Base-by-base conservation (phyloP, 805 yeast genomes). In the Teunomyces cretensis region DNA sequence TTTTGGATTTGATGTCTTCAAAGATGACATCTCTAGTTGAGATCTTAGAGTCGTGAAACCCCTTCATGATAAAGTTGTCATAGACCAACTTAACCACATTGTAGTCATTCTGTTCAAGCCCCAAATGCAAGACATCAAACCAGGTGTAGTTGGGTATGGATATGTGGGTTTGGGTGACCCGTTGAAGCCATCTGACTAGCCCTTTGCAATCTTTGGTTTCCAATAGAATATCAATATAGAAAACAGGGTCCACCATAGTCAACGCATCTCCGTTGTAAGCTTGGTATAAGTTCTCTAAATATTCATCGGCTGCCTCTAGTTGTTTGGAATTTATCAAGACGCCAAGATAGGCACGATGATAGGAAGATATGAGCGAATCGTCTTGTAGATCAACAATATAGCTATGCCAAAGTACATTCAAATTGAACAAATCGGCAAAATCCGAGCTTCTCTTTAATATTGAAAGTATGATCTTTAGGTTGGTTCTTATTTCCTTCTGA, bases 11-110 rank as follows among this genome's bases (percentile, higher is more conserved):
- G 8, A 47, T 15, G 22, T 44, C 46, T 15, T 42, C 44, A 44
- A 65, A 50, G 4, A 68, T 44, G 1, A 57, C 55, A 14, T 65
- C 64, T 15, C 62, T 66, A 1, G 58, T 48, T 2, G 62, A 50
- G 9, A 62, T 48, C 6, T 48, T 44, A 0, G 52, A 52, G 15
- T 54, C 45, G n/a, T 51, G 48, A 24, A 60, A 54, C 2, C 57
- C 67, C 13, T 48, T 49, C 72, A 67, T 65, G 35, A 71, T 53
- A 43, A 51, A 61, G 15, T 54, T 50, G 12, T 55, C 60, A 47
- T 68, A 68, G 1, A 67, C 50, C 9, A 53, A 27, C 32, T 57
- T 60, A 4, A 63, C 66, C 31, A 69, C 43, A 2, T 41, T 44
- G 49, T 65, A 68, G 46, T 69, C 53, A 44, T 61, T 60, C 8